Evolutionary conservation across 805 yeast genomes (phyloP), one percentile per base, ranked within the genome.

Genomic region (Pichia manshurica): DNA sequence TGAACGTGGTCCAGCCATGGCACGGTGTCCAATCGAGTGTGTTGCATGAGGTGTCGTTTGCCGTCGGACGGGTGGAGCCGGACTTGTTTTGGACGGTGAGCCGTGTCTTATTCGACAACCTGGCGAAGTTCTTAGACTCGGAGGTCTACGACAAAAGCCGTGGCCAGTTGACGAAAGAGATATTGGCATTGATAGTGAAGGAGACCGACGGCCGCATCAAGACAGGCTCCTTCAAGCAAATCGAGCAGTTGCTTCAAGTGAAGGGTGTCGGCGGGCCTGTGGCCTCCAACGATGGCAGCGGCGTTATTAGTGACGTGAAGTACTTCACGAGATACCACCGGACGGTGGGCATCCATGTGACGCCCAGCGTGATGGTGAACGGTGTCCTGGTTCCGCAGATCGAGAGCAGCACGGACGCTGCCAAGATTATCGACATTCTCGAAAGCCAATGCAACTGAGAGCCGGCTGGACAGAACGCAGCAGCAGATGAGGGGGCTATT

Each of bases 1-100:
- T 81, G 52, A 83, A 86, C 58, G 88, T 82, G 36, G 72, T 84
- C n/a, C 96, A 88, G 68, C 93, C 95, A 54, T 88, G 96, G 96
- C 96, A 88, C 62, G 82, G 90, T 39, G 36, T 57, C 3, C 78
- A 80, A 47, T 82, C 91, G 1, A 74, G 78, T 5, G 65, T 78
- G 33, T 69, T 80, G 35, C 83, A 84, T 61, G 96, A 88, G 59
- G 84, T 84, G 37, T 73, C 84, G 0, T 63, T 88, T 22, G 89
- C 82, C 0, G 81, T 82, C 28, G 85, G 84, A n/a, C 68, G 75
- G 42, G 52, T 68, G n/a, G 70, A 67, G 15, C 83, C 86, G 0
- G 63, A 60, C 1, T 63, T 68, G 52, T 79, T 84, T 61, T 76
- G 87, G 75, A 68, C 75, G 34, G 77, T 80, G 41, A 74, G 83